These are phyloP conservation scores for Proliferodiscus dingleyae DNA, from an alignment of 2,329 filamentous ascomycete species.

Conservation along the genomic window DNA sequence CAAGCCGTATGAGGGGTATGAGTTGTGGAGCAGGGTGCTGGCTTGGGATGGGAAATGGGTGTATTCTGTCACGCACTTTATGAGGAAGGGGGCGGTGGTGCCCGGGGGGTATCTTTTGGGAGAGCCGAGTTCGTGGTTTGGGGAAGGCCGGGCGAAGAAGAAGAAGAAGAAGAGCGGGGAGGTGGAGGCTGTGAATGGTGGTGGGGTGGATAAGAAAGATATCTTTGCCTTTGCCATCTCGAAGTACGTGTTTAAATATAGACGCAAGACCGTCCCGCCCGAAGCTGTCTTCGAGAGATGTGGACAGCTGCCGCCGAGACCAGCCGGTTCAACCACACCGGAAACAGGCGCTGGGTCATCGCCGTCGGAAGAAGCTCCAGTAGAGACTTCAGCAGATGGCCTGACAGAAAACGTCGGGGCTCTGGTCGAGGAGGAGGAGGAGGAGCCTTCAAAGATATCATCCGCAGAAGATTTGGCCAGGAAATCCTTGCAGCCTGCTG, in stretches of 20 bases:
- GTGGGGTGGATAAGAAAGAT: constrained; percentile 38
- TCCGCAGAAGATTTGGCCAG: too few relatives aligned
- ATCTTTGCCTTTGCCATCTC: constrained; percentile 65
- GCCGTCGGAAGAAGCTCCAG: too few relatives aligned
- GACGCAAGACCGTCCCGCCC: constrained; percentile 1
- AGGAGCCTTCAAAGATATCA: too few relatives aligned
- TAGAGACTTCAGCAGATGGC: too few relatives aligned
- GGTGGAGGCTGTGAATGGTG: constrained; percentile 38
- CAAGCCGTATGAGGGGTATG: constrained; percentile 59
- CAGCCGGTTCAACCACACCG: not conserved
- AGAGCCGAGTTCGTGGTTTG: not conserved
- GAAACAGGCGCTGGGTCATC: not conserved
- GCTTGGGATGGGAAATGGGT: constrained; percentile 77
- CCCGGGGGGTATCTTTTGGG: constrained; percentile 39
- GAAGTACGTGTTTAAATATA: constrained; percentile 71
- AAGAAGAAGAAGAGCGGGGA: not conserved
- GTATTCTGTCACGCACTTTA: constrained; percentile 67
- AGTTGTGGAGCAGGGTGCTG: constrained; percentile 65
- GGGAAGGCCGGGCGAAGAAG: not conserved
- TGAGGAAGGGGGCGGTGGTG: constrained; percentile 51
- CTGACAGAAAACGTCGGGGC: too few relatives aligned
- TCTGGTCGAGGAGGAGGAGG: too few relatives aligned
- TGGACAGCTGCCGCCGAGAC: not conserved
- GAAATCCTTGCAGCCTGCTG: not conserved
- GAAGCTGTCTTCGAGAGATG: constrained; percentile 3